Conservation (phyloP, 805 yeast genomes). For the Barnettozyma californica region DNA sequence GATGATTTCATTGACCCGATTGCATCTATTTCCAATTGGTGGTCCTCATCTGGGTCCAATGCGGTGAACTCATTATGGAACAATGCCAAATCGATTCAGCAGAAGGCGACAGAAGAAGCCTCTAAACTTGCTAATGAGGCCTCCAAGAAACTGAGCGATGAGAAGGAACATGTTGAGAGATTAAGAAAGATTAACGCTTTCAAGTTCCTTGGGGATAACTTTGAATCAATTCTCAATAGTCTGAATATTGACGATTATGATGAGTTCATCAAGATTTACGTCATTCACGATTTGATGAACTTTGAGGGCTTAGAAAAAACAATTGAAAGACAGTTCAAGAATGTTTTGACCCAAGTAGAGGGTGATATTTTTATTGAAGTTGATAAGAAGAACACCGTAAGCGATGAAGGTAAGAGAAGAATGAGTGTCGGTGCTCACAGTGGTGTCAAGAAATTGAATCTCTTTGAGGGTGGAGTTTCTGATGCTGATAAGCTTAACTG, state of each 20-base stretch:
- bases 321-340: conserved; percentile 50
- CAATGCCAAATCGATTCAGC: conserved; percentile 46
- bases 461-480: conserved; percentile 68
- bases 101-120: conserved; percentile 31
- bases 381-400: conserved; percentile 42
- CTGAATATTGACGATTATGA: conserved; percentile 32
- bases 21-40: conserved; percentile 65
- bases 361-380: conserved; percentile 66
- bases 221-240: conserved; percentile 1
- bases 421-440: conserved; percentile 12
- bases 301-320: conserved; percentile 42
- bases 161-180: conserved; percentile 26
- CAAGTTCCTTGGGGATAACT: conserved; percentile 20
- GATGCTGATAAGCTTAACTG: conserved; percentile 86
- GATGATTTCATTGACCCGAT: conserved; percentile 48
- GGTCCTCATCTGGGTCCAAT: conserved; percentile 64
- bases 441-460: conserved; percentile 44
- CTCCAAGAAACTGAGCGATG: conserved; percentile 17
- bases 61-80: conserved; percentile 67
- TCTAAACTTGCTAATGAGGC: conserved; percentile 28
- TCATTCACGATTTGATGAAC: conserved; percentile 64
- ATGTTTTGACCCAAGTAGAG: conserved; percentile 69
- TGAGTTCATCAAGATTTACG: conserved; percentile 55
- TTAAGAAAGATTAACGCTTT: conserved; percentile 11
- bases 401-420: conserved; percentile 13